Evolutionary conservation across 2,329 filamentous ascomycete genomes (phyloP).

Genomic region (Colletotrichum noveboracense): DNA sequence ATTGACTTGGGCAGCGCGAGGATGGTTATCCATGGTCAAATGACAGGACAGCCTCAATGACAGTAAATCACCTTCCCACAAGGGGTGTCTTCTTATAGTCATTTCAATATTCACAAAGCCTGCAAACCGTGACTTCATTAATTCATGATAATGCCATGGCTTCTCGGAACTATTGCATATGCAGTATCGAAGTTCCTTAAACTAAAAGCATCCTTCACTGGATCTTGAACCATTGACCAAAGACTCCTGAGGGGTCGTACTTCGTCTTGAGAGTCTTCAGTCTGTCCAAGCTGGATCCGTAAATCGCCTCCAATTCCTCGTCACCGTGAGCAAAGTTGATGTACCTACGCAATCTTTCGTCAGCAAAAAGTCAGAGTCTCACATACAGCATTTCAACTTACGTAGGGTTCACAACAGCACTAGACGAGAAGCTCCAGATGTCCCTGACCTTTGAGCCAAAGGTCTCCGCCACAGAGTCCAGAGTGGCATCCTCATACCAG

Average conservation of each 20-base stretch:
- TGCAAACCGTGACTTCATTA: background rate
- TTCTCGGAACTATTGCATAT: fast-evolving
- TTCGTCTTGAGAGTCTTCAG: slow-evolving; percentile 30
- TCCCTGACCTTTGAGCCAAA: slow-evolving; percentile 36
- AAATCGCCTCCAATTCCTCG: slow-evolving; percentile 29
- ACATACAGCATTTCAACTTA: background rate
- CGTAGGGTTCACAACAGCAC: slow-evolving; percentile 26
- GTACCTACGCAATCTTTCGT: slow-evolving; percentile 17
- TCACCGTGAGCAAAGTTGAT: slow-evolving; percentile 39
- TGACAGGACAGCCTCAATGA: background rate
- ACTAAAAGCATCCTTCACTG: background rate
- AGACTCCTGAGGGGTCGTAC: slow-evolving; percentile 30
- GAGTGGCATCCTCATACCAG: slow-evolving; percentile 39
- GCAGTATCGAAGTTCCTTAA: fast-evolving
- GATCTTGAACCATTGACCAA: slow-evolving; percentile 32
- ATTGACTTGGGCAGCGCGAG: background rate
- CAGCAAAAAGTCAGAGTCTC: fast-evolving
- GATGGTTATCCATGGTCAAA: background rate
- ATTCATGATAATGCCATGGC: background rate
- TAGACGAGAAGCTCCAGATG: slow-evolving; percentile 27
- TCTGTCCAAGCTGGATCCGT: slow-evolving; percentile 27
- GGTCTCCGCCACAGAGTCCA: slow-evolving; percentile 36
- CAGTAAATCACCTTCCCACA: background rate
- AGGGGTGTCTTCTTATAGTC: background rate
- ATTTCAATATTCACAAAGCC: background rate